Base-by-base conservation (phyloP, 1,284 basidiomycete genomes). In the Trametes polyzona region DNA sequence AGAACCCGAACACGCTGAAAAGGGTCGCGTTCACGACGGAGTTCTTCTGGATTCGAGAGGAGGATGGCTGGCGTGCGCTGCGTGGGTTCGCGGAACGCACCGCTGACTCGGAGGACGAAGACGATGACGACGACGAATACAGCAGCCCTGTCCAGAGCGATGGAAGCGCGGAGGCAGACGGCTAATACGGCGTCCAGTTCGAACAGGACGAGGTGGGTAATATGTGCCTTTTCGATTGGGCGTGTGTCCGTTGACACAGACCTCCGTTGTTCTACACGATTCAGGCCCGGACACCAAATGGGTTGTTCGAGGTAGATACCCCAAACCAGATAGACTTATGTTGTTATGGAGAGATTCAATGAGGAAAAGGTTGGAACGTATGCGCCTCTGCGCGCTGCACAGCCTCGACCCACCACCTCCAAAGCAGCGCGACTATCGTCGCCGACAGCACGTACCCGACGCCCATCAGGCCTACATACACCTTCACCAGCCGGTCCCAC, bases 111-210 rank as follows among this genome's bases (percentile, higher is more conserved):
- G 44, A 46, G 10, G 19, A 33, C 7, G 44, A 33, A 6, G 30
- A 23, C 4, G 17, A 32, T 21, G 44, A 46, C 7, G 43, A 44
- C n/a, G 19, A 41, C 3, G 41, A 42, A 14, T n/a, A n/a, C n/a
- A n/a, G n/a, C n/a, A n/a, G n/a, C n/a, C n/a, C n/a, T n/a, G n/a
- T n/a, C n/a, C n/a, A n/a, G 2, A 19, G 19, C 5, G 59, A 57
- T 40, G 58, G 54, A 27, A 55, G 57, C 12, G 58, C 52, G 16
- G 50, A 47, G 2, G 48, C 42, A 5, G 57, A 53, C 16, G 37
- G 30, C 32, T n/a, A 33, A 9, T 17, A 11, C 4, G 23, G 30
- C 23, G 32, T 44, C 6, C 4, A 9, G 6, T 17, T 6, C 17
- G 37, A n/a, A 19, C 3, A 39, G 16, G 37, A 17, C 17, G 14